Base-by-base conservation (phyloP, 1,139 yeast genomes). In the Yamadazyma siamensis region DNA sequence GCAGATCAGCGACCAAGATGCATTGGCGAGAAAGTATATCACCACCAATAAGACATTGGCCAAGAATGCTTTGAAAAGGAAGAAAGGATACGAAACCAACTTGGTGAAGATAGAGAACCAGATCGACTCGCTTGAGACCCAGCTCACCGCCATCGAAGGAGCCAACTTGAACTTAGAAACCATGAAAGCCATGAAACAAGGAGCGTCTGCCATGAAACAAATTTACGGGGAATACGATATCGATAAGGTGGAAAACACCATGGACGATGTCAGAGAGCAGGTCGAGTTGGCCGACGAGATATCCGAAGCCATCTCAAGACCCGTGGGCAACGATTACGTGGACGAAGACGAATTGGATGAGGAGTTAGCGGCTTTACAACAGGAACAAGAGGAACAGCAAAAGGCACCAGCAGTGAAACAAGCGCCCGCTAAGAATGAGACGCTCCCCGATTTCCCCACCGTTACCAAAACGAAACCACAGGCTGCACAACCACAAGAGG, bases 171-270 rank as follows among this genome's bases (percentile, higher is more conserved):
- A 91, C 68, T 71, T 85, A 61, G 98, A 94, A 65, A 91, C 98
- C 22, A 85, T 94, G 95, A 86, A 86, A 74, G 96, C 96, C 34
- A 91, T 91, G 97, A 84, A 89, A 61, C 95, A 88, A 59, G 97
- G 97, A 41, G 95, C 98, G 8, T 75, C 73, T 52, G 98, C 97
- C 29, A 87, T 91, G 95, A 88, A 89, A 59, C 86, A 84, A 51
- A 91, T 91, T 51, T 97, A 91, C 57, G 91, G 89, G 41, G 95
- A 89, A 50, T 80, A 91, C 70, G 84, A 89, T 57, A 88, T 91
- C 35, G 98, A 91, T 59, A 89, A 88, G 65, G 96, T 91, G 28
- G 98, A 91, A 56, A 86, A 82, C 49, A 89, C 97, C n/a, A 91
- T 91, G 97, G 98, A 91, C 56, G 96, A 89, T 44, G 87, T 94